Conservation (phyloP, 345 rosid genomes). For the Cochlearia excelsa region DNA sequence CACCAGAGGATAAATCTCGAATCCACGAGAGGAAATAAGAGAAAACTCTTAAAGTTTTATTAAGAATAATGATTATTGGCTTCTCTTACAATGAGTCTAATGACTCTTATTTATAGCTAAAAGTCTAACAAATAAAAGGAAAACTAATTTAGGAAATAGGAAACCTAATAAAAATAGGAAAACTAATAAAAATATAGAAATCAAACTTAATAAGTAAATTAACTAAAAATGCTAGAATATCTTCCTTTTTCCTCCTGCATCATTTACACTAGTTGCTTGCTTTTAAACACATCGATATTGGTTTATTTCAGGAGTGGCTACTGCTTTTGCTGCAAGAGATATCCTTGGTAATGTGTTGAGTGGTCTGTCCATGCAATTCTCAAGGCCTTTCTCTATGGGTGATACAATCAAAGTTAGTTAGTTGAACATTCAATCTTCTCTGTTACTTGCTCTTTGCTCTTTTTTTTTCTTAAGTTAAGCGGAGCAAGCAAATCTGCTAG, state of each 20-base stretch:
- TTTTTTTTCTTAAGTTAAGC: neutral
- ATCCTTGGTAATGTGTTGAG: constrained; percentile 89
- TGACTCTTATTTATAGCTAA: too few relatives aligned
- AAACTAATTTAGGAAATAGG: too few relatives aligned
- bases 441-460: neutral
- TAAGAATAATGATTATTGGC: too few relatives aligned
- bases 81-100: too few relatives aligned
- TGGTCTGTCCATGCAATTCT: constrained; percentile 85
- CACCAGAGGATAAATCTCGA: too few relatives aligned
- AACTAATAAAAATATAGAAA: too few relatives aligned
- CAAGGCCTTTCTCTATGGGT: constrained; percentile 86
- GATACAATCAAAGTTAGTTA: constrained; percentile 94
- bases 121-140: too few relatives aligned
- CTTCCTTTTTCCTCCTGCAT: neutral
- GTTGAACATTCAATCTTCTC: constrained; percentile 19
- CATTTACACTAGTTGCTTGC: neutral
- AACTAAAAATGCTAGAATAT: too few relatives aligned
- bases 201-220: too few relatives aligned
- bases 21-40: too few relatives aligned
- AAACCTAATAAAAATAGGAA: too few relatives aligned
- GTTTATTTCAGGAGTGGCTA: constrained; percentile 73
- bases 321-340: constrained; percentile 94
- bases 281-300: constrained; percentile 4
- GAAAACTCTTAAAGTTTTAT: too few relatives aligned
- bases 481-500: constrained; percentile 11